These are phyloP conservation scores for Botrytis cinerea DNA, from an alignment of 2,329 filamentous ascomycete genomes.

Conservation along the genomic window DNA sequence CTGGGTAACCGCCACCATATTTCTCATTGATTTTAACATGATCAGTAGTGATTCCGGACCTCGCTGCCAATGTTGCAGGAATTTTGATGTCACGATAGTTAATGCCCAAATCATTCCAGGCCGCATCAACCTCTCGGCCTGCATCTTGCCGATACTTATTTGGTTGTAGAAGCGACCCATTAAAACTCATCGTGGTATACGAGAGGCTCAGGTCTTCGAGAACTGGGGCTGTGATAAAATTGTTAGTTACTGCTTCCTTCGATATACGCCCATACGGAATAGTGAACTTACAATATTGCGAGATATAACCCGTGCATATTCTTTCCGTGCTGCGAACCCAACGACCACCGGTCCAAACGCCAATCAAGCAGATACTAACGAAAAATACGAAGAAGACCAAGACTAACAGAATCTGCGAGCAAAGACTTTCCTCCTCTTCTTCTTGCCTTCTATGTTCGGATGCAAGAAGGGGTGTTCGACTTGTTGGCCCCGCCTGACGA, in stretches of 20 bases:
- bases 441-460: not conserved
- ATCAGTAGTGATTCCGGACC: not conserved
- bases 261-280: not conserved
- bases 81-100: conserved; percentile 2
- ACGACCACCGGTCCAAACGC: not conserved
- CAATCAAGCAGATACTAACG: conserved; percentile 5
- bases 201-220: not conserved
- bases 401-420: not conserved
- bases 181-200: not conserved
- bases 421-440: not conserved
- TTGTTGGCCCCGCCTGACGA: not conserved
- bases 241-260: not conserved
- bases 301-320: not conserved
- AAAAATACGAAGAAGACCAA: conserved; percentile 3
- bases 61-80: not conserved
- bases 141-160: not conserved
- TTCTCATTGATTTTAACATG: conserved; percentile 3
- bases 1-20: conserved; percentile 6
- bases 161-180: not conserved
- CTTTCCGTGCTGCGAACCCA: not conserved
- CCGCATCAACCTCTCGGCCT: not conserved
- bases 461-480: not conserved
- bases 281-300: conserved; percentile 10
- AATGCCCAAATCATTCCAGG: conserved; percentile 3
- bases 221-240: not conserved